Conservation (phyloP, 2,329 filamentous ascomycete genomes). For the Penicillium rolfsii region DNA sequence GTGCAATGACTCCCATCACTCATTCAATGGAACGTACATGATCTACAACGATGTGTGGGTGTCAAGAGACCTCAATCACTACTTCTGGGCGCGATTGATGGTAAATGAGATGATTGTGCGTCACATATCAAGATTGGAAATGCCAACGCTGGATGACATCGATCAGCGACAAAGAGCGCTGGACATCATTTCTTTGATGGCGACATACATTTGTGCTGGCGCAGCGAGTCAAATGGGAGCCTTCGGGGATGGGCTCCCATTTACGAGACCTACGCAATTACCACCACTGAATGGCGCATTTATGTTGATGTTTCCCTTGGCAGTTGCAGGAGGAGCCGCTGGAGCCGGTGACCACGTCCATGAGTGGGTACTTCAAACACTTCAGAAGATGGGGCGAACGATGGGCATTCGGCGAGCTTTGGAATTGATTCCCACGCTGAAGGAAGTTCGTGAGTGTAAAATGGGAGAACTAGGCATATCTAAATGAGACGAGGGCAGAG, state of each 20-base stretch:
- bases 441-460: constrained; percentile 8
- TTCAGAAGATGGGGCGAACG: constrained; percentile 25
- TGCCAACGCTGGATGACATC: constrained; percentile 7
- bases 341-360: constrained; percentile 26
- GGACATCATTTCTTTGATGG: constrained; percentile 22
- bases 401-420: constrained; percentile 31
- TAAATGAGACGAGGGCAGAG: not conserved
- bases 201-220: constrained; percentile 27
- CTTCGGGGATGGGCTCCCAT: constrained; percentile 7
- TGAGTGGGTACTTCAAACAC: constrained; percentile 26
- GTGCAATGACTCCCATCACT: constrained; percentile 15
- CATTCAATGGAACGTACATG: constrained; percentile 28
- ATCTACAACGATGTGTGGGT: constrained; percentile 30
- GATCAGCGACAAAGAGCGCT: constrained; percentile 23
- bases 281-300: constrained; percentile 31
- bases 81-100: constrained; percentile 27
- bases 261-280: not conserved
- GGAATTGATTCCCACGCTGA: constrained; percentile 23
- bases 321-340: constrained; percentile 26
- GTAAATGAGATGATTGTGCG: constrained; percentile 29
- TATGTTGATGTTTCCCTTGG: constrained; percentile 29
- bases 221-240: constrained; percentile 25
- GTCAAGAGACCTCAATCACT: constrained; percentile 27
- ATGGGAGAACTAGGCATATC: not conserved
- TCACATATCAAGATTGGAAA: constrained; percentile 11